A percentile compares a stretch with the other conserved stretches of the same genome.
phyloP scores from a whole-genome alignment of 305 asterid species.

The Fraxinus xanthoxyloides region DNA sequence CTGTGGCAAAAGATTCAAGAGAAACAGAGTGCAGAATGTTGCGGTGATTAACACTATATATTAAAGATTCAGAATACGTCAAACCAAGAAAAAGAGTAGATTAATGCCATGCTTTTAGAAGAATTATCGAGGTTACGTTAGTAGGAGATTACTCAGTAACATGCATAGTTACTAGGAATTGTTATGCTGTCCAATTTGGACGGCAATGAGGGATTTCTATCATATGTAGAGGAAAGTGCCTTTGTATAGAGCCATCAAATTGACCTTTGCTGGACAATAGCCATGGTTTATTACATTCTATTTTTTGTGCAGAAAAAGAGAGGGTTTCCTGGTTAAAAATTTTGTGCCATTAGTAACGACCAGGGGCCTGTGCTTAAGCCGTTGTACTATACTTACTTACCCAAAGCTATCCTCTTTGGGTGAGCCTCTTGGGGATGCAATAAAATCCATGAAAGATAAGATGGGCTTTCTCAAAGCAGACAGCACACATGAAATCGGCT shows the following conservation, averaged over 20 bases:
- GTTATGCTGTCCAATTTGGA: conserved; percentile 19
- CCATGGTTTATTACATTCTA: background rate
- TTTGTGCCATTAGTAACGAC: background rate
- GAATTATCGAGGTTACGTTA: conserved; percentile 13
- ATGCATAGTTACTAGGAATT: conserved; percentile 14
- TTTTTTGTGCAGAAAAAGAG: background rate
- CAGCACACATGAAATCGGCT: background rate
- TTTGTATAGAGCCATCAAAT: background rate
- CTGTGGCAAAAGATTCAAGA: conserved; percentile 69
- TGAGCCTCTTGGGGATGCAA: background rate
- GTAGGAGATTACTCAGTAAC: conserved; percentile 17
- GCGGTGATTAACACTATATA: conserved; percentile 51
- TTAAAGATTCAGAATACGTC: background rate
- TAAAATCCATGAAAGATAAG: background rate
- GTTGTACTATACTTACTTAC: background rate
- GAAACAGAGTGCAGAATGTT: conserved; percentile 50
- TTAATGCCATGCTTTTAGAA: background rate
- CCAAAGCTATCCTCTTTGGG: background rate
- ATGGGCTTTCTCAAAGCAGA: background rate
- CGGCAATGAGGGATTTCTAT: conserved; percentile 24
- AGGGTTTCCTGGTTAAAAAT: background rate
- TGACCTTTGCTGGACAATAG: background rate
- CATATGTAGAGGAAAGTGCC: conserved; percentile 22
- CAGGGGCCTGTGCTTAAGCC: background rate
- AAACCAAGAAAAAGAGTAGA: background rate